Base-by-base conservation (phyloP, 371 early-diverging fungal genomes). In the Dinochytrium kinnereticum region DNA sequence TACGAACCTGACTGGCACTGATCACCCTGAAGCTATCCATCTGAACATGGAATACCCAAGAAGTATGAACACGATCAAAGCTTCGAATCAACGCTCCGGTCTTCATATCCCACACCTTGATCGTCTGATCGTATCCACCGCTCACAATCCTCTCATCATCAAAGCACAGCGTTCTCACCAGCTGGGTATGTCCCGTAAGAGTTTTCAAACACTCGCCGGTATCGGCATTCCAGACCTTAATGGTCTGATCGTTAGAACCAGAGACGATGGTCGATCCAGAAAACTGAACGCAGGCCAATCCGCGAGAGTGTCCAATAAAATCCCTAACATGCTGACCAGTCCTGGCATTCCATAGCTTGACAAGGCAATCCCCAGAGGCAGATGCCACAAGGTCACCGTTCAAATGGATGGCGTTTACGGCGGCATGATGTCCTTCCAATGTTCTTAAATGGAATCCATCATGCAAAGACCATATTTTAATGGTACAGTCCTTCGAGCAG, bases 251-350 rank as follows among this genome's bases (percentile, higher is more conserved):
- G 80, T 95, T 84, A 57, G 81, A 81, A 10, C 89, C 89, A 40
- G 83, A 79, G 0, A 87, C 81, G n/a, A 90, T 80, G 1, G 75
- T 75, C 36, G 81, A 75, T 49, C 86, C 85, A 61, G 85, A 85
- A 79, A 87, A 98, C 72, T 96, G 96, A 64, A 96, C 93, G 75
- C 96, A 97, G 0, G 98, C 94, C 13, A 99, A 81, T 0, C 97
- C 98, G 31, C 95, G 86, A 28, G 75, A 69, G 67, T 88, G 85
- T 5, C 87, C 87, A 21, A 53, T 33, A 74, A 85, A 81, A 13
- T 80, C 82, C 51, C 82, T 78, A 19, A 86, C 40, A 21, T 73
- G 72, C 34, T 64, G 44, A 1, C 88, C 89, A 5, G 81, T 74
- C 28, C 84, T 78, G 19, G 92, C 73, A 77, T 94, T 89, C 97